phyloP scores from a whole-genome alignment of 2,329 filamentous ascomycete species.

The Pseudogymnoascus sp. region DNA sequence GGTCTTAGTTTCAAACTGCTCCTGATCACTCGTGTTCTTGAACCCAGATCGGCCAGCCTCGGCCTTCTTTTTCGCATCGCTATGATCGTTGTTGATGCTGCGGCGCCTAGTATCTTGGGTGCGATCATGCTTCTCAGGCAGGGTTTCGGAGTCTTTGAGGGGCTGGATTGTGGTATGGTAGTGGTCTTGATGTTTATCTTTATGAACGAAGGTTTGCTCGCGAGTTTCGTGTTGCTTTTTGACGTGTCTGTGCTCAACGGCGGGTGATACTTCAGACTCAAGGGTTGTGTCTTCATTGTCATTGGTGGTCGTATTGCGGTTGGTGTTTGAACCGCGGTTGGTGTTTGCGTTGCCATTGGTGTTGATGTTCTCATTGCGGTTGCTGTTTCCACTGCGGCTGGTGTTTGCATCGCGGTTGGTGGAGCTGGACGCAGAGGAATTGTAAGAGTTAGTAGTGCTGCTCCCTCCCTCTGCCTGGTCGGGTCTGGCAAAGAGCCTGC shows the following conservation, averaged over 20 bases:
- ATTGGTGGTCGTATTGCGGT: not conserved
- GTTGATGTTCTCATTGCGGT: not conserved
- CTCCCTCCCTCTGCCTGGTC: not conserved
- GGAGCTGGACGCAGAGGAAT: not conserved
- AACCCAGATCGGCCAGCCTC: not conserved
- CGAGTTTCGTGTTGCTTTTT: conserved; percentile 13
- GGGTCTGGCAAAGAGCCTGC: conserved; percentile 15
- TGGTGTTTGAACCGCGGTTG: not conserved
- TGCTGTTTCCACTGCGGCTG: not conserved
- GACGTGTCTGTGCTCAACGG: conserved; percentile 19
- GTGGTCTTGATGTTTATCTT: conserved; percentile 3
- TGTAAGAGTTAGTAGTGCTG: not conserved
- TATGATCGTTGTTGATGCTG: not conserved
- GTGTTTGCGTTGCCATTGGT: not conserved
- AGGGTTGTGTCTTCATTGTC: conserved; percentile 15
- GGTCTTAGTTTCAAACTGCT: conserved; percentile 13
- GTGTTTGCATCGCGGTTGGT: not conserved
- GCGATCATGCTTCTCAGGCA: not conserved
- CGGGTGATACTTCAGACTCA: conserved; percentile 13
- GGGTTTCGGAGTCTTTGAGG: not conserved
- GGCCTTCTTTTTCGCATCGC: not conserved
- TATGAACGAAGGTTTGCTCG: not conserved
- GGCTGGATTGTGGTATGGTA: conserved; percentile 2
- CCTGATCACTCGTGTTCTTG: not conserved
- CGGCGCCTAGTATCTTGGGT: not conserved